Evolutionary conservation across 2,329 filamentous ascomycete species (phyloP), one percentile per base, ranked within the genome.

Genomic region (Cercospora brassicicola): DNA sequence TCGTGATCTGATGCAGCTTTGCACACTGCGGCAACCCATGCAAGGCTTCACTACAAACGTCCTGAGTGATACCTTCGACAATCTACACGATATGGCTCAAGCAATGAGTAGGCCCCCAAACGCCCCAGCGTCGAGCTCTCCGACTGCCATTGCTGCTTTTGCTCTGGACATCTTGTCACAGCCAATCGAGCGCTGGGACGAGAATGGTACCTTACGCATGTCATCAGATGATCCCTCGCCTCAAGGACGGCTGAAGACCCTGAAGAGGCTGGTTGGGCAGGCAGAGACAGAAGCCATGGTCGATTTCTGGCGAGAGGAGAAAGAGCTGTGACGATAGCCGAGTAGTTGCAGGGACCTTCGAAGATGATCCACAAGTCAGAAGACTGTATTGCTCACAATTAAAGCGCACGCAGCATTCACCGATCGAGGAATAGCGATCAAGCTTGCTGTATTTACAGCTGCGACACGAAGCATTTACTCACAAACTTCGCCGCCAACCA

Each of bases 281-380:
- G 72, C 73, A 23, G 70, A 74, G 42, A 77, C 70, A 15, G 63
- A 31, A 26, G 74, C 75, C n/a, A 72, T 82, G 53, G 61, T 78
- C n/a, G 74, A 75, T 11, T 82, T 81, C 68, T 82, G 81, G 80
- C 69, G 63, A 30, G 71, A 74, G 42, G 78, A 81, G 68, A 73
- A 71, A 69, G 64, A 68, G 26, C 66, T 71, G 61, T 62, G 26
- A 62, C n/a, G 2, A 4, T 3, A 26, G 0, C 33, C 9, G 3
- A 4, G 13, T 13, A n/a, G 15, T 53, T 7, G 15, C 13, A 53
- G 7, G 23, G 23, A 8, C 23, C 6, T 1, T 15, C 4, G 23
- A 28, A 4, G 13, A 13, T 5, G 7, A 1, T 7, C 3, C 11
- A 28, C 4, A 15, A 28, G 20, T 53, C 23, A 28, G 4, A 13